Conservation (phyloP, 2,329 filamentous ascomycete genomes). For the Cordyceps fumosorosea region DNA sequence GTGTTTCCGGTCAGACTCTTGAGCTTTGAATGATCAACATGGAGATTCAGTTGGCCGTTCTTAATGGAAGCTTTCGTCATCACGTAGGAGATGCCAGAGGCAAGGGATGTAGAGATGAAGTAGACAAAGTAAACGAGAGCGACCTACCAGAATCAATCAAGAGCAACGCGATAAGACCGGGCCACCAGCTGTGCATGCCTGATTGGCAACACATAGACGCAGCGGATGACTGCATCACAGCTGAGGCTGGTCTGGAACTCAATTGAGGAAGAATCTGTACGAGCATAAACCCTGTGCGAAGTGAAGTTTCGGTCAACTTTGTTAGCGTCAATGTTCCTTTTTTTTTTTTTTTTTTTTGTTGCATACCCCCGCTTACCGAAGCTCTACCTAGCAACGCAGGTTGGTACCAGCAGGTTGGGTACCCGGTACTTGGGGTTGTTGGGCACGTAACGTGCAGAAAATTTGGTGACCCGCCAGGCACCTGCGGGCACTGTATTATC, state of each 20-base stretch:
- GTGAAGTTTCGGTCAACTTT: not conserved
- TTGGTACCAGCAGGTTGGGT: not conserved
- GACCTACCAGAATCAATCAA: slow-evolving; percentile 9
- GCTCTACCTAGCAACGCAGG: not conserved
- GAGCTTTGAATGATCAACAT: slow-evolving; percentile 53
- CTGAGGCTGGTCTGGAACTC: not conserved
- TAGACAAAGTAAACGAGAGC: slow-evolving; percentile 1
- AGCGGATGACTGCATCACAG: not conserved
- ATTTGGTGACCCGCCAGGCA: not conserved
- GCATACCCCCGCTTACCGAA: slow-evolving; percentile 10
- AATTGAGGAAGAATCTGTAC: not conserved
- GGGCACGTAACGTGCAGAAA: not conserved
- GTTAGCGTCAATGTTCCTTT: not conserved
- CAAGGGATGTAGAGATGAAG: slow-evolving; percentile 6
- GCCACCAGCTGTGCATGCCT: not conserved
- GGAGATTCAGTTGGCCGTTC: slow-evolving; percentile 59
- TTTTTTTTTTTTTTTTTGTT: slow-evolving; percentile 3
- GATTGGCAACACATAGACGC: not conserved
- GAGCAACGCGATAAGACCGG: not conserved
- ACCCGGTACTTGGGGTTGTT: not conserved
- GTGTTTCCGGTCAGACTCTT: slow-evolving; percentile 49
- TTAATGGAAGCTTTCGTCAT: slow-evolving; percentile 53
- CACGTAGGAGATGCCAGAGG: slow-evolving; percentile 28
- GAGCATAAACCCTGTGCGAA: not conserved
- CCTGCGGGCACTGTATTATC: slow-evolving; percentile 4